phyloP scores from a whole-genome alignment of 2,329 filamentous ascomycete genomes.

The Blastomyces gilchristii region DNA sequence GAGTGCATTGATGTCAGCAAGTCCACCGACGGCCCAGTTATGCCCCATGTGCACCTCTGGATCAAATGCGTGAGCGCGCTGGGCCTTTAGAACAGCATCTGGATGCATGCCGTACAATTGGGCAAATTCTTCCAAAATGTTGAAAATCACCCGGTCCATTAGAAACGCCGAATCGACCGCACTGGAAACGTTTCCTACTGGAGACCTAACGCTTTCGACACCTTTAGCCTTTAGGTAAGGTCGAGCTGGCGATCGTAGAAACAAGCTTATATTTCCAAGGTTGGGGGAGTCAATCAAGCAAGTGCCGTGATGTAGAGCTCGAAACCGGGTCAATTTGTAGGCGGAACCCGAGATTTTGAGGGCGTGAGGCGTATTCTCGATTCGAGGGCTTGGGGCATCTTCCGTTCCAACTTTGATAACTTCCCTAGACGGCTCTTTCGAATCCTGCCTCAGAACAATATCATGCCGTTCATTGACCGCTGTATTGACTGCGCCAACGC shows the following conservation, averaged over 20 bases:
- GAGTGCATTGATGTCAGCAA: constrained; percentile 43
- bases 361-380: constrained; percentile 27
- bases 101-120: constrained; percentile 49
- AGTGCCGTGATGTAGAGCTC: constrained; percentile 87
- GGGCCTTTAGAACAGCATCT: constrained; percentile 26
- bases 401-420: constrained; percentile 26
- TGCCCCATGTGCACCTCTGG: constrained; percentile 27
- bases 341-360: constrained; percentile 89
- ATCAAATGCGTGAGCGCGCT: constrained; percentile 26
- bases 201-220: constrained; percentile 82
- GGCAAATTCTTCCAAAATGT: constrained; percentile 56
- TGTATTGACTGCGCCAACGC: constrained; percentile 40
- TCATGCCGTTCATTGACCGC: constrained; percentile 86
- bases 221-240: constrained; percentile 69
- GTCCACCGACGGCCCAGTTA: constrained; percentile 32
- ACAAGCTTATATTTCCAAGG: constrained; percentile 54
- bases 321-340: constrained; percentile 75
- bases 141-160: constrained; percentile 39
- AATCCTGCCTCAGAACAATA: constrained; percentile 61
- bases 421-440: constrained; percentile 16
- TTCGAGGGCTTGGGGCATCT: constrained; percentile 37
- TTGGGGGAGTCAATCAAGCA: constrained; percentile 72
- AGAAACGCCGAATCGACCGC: constrained; percentile 42
- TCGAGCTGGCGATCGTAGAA: constrained; percentile 69
- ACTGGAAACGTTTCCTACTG: constrained; percentile 66